Conservation (phyloP, 495 filamentous ascomycete species). For the Penicillium mononematosum region DNA sequence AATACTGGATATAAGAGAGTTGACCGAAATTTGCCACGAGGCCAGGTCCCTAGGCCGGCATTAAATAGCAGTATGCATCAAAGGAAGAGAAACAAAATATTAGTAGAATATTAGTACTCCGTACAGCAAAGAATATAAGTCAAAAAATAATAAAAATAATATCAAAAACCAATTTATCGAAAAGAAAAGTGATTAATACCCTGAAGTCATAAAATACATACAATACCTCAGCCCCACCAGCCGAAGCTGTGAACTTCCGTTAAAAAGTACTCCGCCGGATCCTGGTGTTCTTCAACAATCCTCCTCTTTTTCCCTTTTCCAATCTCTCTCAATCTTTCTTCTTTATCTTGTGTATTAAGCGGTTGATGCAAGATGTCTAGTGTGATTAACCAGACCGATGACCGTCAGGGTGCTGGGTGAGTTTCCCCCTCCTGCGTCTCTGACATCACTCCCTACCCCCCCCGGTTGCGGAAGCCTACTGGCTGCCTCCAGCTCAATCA, state of each 20-base stretch:
- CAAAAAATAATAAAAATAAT: not conserved
- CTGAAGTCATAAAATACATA: slow-evolving; percentile 28
- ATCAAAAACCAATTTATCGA: not conserved
- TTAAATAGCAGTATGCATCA: not conserved
- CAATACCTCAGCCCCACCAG: slow-evolving; percentile 29
- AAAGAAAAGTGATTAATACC: slow-evolving; percentile 12
- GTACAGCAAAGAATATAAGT: not conserved
- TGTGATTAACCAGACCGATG: slow-evolving; percentile 61
- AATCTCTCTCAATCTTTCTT: slow-evolving; percentile 18
- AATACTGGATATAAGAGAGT: not conserved
- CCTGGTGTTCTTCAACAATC: slow-evolving; percentile 24
- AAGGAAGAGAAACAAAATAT: slow-evolving; percentile 1
- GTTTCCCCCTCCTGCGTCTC: slow-evolving; percentile 46
- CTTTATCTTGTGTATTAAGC: slow-evolving; percentile 22
- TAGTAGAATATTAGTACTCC: not conserved
- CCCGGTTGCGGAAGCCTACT: slow-evolving; percentile 22
- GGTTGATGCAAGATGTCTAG: slow-evolving; percentile 54
- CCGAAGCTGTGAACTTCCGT: slow-evolving; percentile 27
- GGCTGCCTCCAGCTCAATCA: slow-evolving; percentile 15
- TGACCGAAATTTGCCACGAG: slow-evolving; percentile 1
- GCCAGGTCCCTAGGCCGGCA: not conserved
- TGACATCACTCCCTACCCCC: slow-evolving; percentile 49
- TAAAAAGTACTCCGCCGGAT: slow-evolving; percentile 47
- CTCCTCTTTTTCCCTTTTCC: slow-evolving; percentile 17
- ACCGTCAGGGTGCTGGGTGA: slow-evolving; percentile 63